Base-by-base conservation (phyloP, 192 early-diverging fungal genomes). In the Tieghemiomyces parasiticus region DNA sequence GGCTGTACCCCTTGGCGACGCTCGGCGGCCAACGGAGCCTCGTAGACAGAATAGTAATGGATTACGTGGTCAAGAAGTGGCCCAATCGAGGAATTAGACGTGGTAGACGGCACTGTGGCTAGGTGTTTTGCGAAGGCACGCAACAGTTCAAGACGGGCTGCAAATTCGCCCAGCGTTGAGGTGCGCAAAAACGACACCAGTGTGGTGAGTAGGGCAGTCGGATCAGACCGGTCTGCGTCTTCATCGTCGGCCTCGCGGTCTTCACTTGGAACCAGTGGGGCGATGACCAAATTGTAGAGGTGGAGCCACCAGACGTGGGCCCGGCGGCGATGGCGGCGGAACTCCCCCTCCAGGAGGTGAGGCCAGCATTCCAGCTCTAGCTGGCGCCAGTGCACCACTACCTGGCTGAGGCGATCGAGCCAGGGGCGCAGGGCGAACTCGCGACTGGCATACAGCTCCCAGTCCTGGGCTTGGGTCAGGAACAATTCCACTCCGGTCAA, bases 331-430 rank as follows among this genome's bases (percentile, higher is more conserved):
- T 74, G 74, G 56, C 77, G 77, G 46, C 79, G 76, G 47, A 94
- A 89, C 74, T 99, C 88, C 34, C 85, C 75, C 31, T 77, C 74
- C 62, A 99, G 71, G 34, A 99, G 62, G 35, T 91, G 82, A 35
- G 84, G 82, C 96, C 96, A 99, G 58, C 83, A 76, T 48, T 82
- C 81, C 24, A 99, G 73, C 69, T 99, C 96, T 3, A 86, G 65
- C 72, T 93, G 88, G 55, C 96, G 75, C 96, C 96, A 99, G 24
- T 77, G 71, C 0, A 96, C 78, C 46, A 99, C 91, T 51, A 92
- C 63, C 3, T 58, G 33, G 2, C 81, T 81, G 0, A 92, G 72
- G 14, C 84, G 80, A 9, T 85, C 79, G 54, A 84, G 79, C 44
- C 83, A 75, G 31, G 68, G 63, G 38, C 83, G 78, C 32, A 97